Conservation (phyloP, 2,329 filamentous ascomycete species). For the Clonostachys byssicola region DNA sequence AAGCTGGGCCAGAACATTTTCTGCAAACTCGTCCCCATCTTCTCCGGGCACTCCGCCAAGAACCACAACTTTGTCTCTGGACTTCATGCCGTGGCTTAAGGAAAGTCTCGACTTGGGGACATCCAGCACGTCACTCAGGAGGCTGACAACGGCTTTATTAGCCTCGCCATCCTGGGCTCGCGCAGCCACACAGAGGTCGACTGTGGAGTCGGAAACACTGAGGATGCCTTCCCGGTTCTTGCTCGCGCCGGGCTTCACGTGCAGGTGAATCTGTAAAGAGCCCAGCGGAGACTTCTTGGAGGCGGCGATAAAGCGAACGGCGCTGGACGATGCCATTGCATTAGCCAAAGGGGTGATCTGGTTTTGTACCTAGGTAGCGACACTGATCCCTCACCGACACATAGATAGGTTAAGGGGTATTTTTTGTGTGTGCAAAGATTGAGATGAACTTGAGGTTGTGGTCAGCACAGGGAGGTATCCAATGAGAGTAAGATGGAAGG, state of each 20-base stretch:
- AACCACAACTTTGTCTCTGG: constrained; percentile 58
- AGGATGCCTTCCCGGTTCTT: constrained; percentile 57
- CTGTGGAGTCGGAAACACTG: constrained; percentile 47
- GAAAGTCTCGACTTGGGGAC: constrained; percentile 61
- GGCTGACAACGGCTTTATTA: constrained; percentile 60
- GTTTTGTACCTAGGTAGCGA: too few species aligned
- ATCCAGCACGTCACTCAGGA: constrained; percentile 56
- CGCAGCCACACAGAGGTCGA: constrained; percentile 64
- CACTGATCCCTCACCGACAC: too few species aligned
- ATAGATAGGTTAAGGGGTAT: too few species aligned
- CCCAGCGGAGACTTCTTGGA: constrained; percentile 35
- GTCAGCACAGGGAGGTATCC: too few species aligned
- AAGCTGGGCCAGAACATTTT: constrained; percentile 17
- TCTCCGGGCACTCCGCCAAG: constrained; percentile 26
- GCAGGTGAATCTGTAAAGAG: constrained; percentile 57
- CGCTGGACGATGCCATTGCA: constrained; percentile 7
- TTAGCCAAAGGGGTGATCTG: too few species aligned
- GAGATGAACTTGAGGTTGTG: too few species aligned
- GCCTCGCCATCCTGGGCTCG: constrained; percentile 64
- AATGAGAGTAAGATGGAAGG: too few species aligned
- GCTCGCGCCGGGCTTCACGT: constrained; percentile 62
- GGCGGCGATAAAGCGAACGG: constrained; percentile 42
- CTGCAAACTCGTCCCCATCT: constrained; percentile 14
- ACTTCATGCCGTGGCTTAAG: constrained; percentile 60
- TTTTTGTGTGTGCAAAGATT: too few species aligned